Evolutionary conservation across 2,329 filamentous ascomycete species (phyloP).

Genomic region (Colletotrichum limetticola): DNA sequence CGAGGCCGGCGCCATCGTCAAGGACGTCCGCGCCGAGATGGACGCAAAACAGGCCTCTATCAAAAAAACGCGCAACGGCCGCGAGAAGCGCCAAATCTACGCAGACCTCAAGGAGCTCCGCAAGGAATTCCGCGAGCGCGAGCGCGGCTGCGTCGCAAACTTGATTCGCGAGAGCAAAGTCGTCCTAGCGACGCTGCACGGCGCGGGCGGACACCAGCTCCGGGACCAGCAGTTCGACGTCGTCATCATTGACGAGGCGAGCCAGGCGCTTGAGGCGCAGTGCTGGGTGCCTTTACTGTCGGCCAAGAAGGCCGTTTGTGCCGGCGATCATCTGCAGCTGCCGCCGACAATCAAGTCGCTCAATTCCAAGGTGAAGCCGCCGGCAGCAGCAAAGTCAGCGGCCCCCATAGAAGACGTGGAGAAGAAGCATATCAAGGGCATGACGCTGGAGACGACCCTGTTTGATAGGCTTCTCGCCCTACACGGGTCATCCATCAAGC

Average conservation of each 20-base stretch:
- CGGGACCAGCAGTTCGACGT: constrained; percentile 87
- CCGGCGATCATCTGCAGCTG: constrained; percentile 93
- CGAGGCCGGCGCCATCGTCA: constrained; percentile 88
- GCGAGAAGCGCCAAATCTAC: constrained; percentile 85
- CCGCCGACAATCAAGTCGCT: constrained; percentile 93
- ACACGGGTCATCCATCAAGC: constrained; percentile 86
- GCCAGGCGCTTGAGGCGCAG: constrained; percentile 94
- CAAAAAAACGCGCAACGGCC: constrained; percentile 84
- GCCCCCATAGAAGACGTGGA: constrained; percentile 43
- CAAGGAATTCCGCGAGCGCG: constrained; percentile 88
- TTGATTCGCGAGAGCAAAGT: constrained; percentile 84
- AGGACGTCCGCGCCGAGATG: constrained; percentile 91
- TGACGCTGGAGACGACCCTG: constrained; percentile 85
- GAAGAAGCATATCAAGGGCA: constrained; percentile 57
- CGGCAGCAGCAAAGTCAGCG: background rate
- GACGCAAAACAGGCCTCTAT: constrained; percentile 91
- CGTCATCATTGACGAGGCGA: constrained; percentile 95
- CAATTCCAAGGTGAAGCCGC: constrained; percentile 60
- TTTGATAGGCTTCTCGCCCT: constrained; percentile 89
- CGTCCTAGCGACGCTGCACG: constrained; percentile 91
- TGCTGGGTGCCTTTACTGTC: constrained; percentile 92
- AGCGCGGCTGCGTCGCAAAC: constrained; percentile 81
- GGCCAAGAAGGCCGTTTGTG: constrained; percentile 86
- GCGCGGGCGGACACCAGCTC: constrained; percentile 86
- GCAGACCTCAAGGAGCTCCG: constrained; percentile 85